Percentiles rank a stretch among this genome's conserved stretches.
Conservation (phyloP, 164 flowering plant genomes). For the Nymphaea thermarum region DNA sequence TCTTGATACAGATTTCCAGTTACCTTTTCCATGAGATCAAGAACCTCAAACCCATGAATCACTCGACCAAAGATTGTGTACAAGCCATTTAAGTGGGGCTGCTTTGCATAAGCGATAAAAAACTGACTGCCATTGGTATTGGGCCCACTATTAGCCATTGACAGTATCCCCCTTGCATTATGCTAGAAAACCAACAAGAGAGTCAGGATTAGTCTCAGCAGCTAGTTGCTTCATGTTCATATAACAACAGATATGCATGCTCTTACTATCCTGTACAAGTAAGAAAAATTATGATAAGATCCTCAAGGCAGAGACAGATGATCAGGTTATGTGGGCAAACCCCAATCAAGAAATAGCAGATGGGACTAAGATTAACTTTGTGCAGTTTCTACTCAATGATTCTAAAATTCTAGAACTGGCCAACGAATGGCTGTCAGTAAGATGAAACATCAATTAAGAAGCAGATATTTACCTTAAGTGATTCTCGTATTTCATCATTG, state of each 20-base stretch:
- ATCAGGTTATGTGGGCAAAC: no score
- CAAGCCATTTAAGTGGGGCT: constrained; percentile 89
- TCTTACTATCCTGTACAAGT: not conserved
- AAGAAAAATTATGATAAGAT: no score
- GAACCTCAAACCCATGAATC: constrained; percentile 97
- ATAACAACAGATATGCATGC: no score
- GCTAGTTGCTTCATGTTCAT: not conserved
- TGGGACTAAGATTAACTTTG: no score
- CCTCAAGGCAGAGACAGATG: no score
- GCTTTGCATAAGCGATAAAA: constrained; percentile 76
- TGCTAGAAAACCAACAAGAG: constrained; percentile 24
- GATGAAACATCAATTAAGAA: no score
- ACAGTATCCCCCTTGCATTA: constrained; percentile 81
- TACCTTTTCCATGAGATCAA: constrained; percentile 96
- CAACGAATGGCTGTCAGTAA: not conserved
- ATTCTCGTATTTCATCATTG: constrained; percentile 89
- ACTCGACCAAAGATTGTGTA: constrained; percentile 95
- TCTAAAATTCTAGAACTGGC: no score
- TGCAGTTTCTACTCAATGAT: no score
- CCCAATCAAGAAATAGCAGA: no score
- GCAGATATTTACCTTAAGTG: constrained; percentile 61
- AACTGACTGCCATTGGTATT: constrained; percentile 96
- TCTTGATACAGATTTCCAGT: not conserved
- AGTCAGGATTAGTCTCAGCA: no score
- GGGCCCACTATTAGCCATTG: constrained; percentile 99